These are phyloP conservation scores for Lachnellula subtilissima DNA, from an alignment of 2,329 filamentous ascomycete species.

Conservation along the genomic window DNA sequence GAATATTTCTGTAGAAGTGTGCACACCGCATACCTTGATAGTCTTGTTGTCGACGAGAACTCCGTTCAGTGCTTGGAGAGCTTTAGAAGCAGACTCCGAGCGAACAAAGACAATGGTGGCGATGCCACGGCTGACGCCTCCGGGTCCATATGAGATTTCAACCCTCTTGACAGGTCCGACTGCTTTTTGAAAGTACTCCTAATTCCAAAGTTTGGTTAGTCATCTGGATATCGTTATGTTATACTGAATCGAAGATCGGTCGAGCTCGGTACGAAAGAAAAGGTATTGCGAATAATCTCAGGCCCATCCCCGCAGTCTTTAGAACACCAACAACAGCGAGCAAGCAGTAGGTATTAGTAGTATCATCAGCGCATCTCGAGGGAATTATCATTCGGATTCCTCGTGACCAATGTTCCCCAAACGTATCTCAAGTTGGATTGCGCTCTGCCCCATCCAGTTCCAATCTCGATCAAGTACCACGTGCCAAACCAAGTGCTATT, in stretches of 20 bases:
- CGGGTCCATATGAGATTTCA: constrained; percentile 87
- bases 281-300: constrained; percentile 14
- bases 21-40: constrained; percentile 67
- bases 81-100: constrained; percentile 76
- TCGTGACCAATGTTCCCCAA: not conserved
- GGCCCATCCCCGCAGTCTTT: constrained; percentile 21
- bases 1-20: not conserved
- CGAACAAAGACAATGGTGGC: constrained; percentile 85
- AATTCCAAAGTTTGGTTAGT: constrained; percentile 65
- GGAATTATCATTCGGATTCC: not conserved
- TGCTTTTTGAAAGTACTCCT: constrained; percentile 93
- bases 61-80: constrained; percentile 78
- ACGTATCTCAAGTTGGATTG: not conserved
- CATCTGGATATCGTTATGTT: constrained; percentile 41
- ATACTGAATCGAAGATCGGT: constrained; percentile 27
- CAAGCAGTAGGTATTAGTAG: constrained; percentile 52
- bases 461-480: not conserved
- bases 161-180: constrained; percentile 89
- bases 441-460: not conserved
- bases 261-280: constrained; percentile 28
- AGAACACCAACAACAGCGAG: constrained; percentile 50
- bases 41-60: constrained; percentile 84
- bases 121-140: constrained; percentile 85
- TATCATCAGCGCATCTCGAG: constrained; percentile 8
- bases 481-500: not conserved